Base-by-base conservation (phyloP, 805 yeast species). In the Sugiyamaella chiloensis region DNA sequence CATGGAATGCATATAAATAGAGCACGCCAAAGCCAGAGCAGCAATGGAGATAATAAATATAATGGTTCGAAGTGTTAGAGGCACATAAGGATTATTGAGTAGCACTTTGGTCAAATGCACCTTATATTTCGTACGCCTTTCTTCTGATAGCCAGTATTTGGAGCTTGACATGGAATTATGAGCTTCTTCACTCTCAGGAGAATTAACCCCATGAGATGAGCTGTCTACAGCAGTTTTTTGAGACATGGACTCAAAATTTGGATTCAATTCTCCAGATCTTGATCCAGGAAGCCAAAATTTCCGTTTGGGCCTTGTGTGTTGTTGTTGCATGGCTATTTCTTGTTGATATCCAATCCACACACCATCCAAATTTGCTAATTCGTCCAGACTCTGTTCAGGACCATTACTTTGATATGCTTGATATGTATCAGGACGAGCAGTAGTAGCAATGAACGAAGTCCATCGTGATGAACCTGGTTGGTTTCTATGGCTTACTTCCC, bases 81-180 rank as follows among this genome's bases (percentile, higher is more conserved):
- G 96, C 9, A 89, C 74, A 56, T 86, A 83, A 16, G 95, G 90
- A 62, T 86, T 88, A 52, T 80, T 79, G 46, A 86, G 74, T 26
- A 90, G 67, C 23, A 84, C 37, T 34, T 12, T 34, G 5, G 37
- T 34, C 37, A 34, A 16, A 19, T 34, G 37, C 21, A 34, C 19
- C 46, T 75, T 69, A 79, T 87, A 60, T 12, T 46, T 50, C 35
- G 48, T 45, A 11, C 61, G 50, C 1, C 60, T 52, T 40, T 58
- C 59, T 20, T 59, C 56, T 19, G 37, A 9, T 16, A 30, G 34
- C 37, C 44, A 20, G 44, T 3, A 20, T 27, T 37, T 17, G 24
- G 16, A 20, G 24, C 40, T 30, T 12, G 37, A 34, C 20, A 34
- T 34, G 34, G 34, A 29, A 14, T 29, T 17, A n/a, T n/a, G n/a